Evolutionary conservation across 2,329 filamentous ascomycete genomes (phyloP).

Genomic region (Erysiphe pulchra): DNA sequence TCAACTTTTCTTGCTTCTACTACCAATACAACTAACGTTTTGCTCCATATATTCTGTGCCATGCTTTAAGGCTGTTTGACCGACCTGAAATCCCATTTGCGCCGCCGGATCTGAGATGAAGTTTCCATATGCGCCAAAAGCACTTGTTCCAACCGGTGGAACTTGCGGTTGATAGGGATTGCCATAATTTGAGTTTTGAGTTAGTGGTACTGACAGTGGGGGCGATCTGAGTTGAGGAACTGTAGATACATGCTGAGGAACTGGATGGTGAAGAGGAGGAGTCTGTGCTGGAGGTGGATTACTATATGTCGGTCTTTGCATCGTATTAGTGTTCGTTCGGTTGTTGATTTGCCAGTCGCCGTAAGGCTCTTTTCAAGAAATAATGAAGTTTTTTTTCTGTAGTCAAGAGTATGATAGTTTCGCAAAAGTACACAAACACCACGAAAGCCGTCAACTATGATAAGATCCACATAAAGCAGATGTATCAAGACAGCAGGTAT

Average conservation of each 20-base stretch:
- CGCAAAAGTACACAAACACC: too few relatives aligned
- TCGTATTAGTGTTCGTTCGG: slow-evolving; percentile 14
- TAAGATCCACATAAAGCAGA: too few relatives aligned
- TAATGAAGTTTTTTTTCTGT: too few relatives aligned
- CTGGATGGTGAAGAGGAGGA: slow-evolving; percentile 84
- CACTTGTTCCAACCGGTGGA: slow-evolving; percentile 18
- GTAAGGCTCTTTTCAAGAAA: too few relatives aligned
- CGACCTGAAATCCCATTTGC: slow-evolving; percentile 84
- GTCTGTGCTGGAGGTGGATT: slow-evolving; percentile 44
- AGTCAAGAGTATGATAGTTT: too few relatives aligned
- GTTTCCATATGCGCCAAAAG: slow-evolving; percentile 54
- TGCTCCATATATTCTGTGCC: slow-evolving; percentile 89
- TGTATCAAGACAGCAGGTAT: too few relatives aligned
- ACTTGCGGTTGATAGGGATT: slow-evolving; percentile 47
- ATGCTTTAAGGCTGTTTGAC: slow-evolving; percentile 71
- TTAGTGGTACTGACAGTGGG: slow-evolving; percentile 41
- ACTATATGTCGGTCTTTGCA: slow-evolving; percentile 70
- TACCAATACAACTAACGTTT: slow-evolving; percentile 35
- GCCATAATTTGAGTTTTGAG: slow-evolving; percentile 32
- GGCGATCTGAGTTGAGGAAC: slow-evolving; percentile 90
- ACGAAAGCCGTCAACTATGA: too few relatives aligned
- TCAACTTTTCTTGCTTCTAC: neutral
- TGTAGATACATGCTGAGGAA: slow-evolving; percentile 93
- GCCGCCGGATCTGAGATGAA: slow-evolving; percentile 93
- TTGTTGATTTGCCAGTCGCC: too few relatives aligned